Base-by-base conservation (phyloP, 192 early-diverging fungal species). In the Bifiguratus adelaidae region DNA sequence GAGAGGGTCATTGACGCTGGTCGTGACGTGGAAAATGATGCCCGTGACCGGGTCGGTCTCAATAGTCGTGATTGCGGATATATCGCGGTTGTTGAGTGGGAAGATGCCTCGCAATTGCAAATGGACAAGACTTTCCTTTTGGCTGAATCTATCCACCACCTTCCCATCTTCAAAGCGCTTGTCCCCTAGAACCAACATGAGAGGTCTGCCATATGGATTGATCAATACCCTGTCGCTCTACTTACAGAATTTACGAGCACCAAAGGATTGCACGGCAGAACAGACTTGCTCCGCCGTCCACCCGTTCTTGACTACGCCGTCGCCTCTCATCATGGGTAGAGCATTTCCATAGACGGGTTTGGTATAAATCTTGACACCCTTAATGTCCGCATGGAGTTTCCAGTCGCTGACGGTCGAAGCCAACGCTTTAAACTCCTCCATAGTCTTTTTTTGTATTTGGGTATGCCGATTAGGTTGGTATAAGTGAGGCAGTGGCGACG, bases 281-380 rank as follows among this genome's bases (percentile, higher is more conserved):
- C 68, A 70, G 16, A 74, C 56, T 32, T 78, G 72, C 32, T 74
- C 69, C 2, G 70, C 64, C 16, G 64, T 67, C 69, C 63, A 78
- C 2, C 54, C 58, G 40, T 69, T 68, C 16, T 53, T 41, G 37
- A 78, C 65, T 13, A 55, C 52, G 24, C 59, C 55, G 30, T 78
- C 75, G 2, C 56, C 70, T 46, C 75, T 55, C 20, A 78, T 53
- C 44, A 70, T 67, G 6, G 64, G 63, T 20, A 56, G 43, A 20
- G 63, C 50, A 38, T 56, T 60, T 7, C 60, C 60, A 16, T 30
- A 55, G 13, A 56, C 57, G 11, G 48, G 37, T 13, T 48, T 44
- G 16, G 55, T 66, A 22, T 63, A 70, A n/a, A 50, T 49, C 36
- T 72, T 76, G 26, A 66, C 48, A 1, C 60, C 57, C 6, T 68